These are phyloP conservation scores for Malbranchea cinnamomea DNA, from an alignment of 2,329 filamentous ascomycete genomes.

Conservation along the genomic window DNA sequence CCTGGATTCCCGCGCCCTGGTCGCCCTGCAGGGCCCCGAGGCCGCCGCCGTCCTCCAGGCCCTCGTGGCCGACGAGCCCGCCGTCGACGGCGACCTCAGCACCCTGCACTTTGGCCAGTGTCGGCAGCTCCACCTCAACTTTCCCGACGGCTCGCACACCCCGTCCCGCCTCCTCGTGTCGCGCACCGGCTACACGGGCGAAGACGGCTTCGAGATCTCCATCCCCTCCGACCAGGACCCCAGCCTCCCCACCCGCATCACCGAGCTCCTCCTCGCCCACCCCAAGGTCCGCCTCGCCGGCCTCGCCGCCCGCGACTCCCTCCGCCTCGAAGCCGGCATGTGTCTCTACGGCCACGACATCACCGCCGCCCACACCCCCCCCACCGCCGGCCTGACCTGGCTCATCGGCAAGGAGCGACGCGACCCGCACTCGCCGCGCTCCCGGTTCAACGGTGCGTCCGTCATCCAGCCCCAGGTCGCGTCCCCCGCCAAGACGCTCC, in stretches of 20 bases:
- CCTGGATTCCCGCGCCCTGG: conserved; percentile 56
- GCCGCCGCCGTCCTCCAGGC: conserved; percentile 53
- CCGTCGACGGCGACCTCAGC: conserved; percentile 40
- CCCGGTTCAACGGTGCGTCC: conserved; percentile 74
- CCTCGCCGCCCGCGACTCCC: conserved; percentile 76
- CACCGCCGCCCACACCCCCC: conserved; percentile 59
- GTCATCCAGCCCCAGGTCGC: conserved; percentile 59
- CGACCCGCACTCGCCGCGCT: conserved; percentile 29
- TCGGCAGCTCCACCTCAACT: conserved; percentile 48
- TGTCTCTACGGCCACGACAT: conserved; percentile 99
- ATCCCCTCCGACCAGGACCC: conserved; percentile 51
- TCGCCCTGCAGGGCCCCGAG: conserved; percentile 80
- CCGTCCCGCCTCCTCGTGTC: conserved; percentile 54
- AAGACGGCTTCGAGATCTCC: conserved; percentile 95
- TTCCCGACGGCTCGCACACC: conserved; percentile 38
- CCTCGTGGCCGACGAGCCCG: conserved; percentile 36
- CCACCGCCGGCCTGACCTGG: conserved; percentile 57
- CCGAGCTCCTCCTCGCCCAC: conserved; percentile 52
- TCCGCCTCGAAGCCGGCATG: conserved; percentile 93
- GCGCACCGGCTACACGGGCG: conserved; percentile 88
- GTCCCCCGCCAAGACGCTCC: conserved; percentile 42
- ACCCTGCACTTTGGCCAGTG: conserved; percentile 71
- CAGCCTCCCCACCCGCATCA: conserved; percentile 35
- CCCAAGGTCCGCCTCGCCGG: conserved; percentile 66
- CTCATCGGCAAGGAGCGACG: conserved; percentile 69